phyloP scores from a whole-genome alignment of 805 yeast species.

The Monosporozyma yasuniensis region DNA sequence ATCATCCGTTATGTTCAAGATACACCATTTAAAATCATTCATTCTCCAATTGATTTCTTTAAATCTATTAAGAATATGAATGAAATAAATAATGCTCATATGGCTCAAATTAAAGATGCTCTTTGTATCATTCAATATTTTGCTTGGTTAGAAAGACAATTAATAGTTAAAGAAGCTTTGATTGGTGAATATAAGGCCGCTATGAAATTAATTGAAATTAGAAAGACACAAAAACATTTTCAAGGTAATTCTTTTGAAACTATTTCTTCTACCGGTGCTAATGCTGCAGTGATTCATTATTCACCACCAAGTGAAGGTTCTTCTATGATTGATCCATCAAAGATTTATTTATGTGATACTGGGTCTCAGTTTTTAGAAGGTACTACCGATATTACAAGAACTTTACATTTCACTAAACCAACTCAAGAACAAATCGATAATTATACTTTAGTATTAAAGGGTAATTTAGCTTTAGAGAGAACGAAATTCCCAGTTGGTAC shows the following conservation, averaged over 20 bases:
- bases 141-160: constrained; percentile 70
- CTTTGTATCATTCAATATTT: constrained; percentile 63
- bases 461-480: constrained; percentile 79
- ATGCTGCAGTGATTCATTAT: constrained; percentile 70
- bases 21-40: constrained; percentile 29
- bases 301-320: constrained; percentile 54
- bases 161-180: constrained; percentile 34
- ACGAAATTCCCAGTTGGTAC: constrained; percentile 70
- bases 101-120: constrained; percentile 80
- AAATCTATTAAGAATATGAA: constrained; percentile 68
- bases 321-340: constrained; percentile 52
- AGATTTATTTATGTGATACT: constrained; percentile 73
- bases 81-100: constrained; percentile 62
- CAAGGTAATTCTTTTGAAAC: constrained; percentile 68
- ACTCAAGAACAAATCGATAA: constrained; percentile 48
- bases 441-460: constrained; percentile 83
- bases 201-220: constrained; percentile 45
- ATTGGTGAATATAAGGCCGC: constrained; percentile 63
- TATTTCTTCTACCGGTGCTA: constrained; percentile 67
- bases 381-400: constrained; percentile 92
- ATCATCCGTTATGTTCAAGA: constrained; percentile 39
- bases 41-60: constrained; percentile 54
- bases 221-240: constrained; percentile 46
- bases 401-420: constrained; percentile 59
- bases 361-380: constrained; percentile 93